These are phyloP conservation scores for Yamadazyma olivae DNA, from an alignment of 805 yeast species.

Conservation along the genomic window DNA sequence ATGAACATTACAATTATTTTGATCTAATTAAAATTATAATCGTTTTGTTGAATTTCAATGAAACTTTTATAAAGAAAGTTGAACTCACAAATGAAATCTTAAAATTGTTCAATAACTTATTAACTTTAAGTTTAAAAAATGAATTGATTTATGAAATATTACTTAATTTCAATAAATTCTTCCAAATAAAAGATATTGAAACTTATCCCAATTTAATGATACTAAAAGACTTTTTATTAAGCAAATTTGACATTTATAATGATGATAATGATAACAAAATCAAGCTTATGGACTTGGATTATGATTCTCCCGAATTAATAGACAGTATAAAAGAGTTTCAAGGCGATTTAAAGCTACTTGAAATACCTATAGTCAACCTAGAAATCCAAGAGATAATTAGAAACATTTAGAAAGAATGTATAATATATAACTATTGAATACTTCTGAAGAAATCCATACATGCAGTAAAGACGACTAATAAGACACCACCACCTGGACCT, in stretches of 20 bases:
- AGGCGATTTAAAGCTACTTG: not conserved
- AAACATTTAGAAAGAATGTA: not conserved
- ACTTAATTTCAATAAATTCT: constrained; percentile 13
- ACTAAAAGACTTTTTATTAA: constrained; percentile 9
- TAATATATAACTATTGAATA: constrained; percentile 20
- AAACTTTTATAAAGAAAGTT: constrained; percentile 2
- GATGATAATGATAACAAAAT: constrained; percentile 13
- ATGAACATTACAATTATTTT: constrained; percentile 18
- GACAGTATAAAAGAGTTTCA: constrained; percentile 11
- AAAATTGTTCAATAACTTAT: constrained; percentile 6
- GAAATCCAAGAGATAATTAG: constrained; percentile 8
- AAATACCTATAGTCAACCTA: constrained; percentile 4
- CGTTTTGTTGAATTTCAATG: constrained; percentile 26
- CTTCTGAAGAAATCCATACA: constrained; percentile 91
- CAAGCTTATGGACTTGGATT: constrained; percentile 21
- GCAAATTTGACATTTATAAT: constrained; percentile 14
- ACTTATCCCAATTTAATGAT: constrained; percentile 3
- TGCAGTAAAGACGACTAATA: constrained; percentile 92
- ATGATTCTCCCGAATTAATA: constrained; percentile 24
- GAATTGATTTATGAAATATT: constrained; percentile 10
- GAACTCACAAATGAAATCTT: constrained; percentile 7
- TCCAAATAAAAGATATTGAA: constrained; percentile 2
- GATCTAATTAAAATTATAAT: constrained; percentile 31
- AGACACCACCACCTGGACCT: constrained; percentile 99
- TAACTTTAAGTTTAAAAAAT: constrained; percentile 2